These are phyloP conservation scores for Stentor roeselii DNA, from an alignment of 73 alveolate genomes.

Conservation along the genomic window DNA sequence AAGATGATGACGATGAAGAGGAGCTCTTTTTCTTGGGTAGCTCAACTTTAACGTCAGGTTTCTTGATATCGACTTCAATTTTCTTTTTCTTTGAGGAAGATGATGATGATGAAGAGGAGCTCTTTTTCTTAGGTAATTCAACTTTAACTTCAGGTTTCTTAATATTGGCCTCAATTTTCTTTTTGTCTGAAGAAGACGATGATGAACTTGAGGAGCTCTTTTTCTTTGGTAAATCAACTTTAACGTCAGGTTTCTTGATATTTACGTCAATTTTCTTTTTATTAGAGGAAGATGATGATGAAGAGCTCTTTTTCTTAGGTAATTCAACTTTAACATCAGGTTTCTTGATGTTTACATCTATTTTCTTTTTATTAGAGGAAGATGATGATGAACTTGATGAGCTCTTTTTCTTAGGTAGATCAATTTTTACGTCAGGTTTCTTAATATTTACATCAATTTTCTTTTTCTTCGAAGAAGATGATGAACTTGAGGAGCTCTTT, in stretches of 20 bases:
- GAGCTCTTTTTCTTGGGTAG: neutral
- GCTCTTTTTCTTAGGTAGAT: too few relatives aligned
- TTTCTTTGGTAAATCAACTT: neutral
- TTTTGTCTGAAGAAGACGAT: neutral
- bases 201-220: neutral
- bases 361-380: neutral
- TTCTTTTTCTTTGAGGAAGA: neutral
- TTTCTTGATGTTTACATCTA: neutral
- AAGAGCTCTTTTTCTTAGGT: too few relatives aligned
- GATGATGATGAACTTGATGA: neutral
- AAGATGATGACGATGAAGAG: neutral
- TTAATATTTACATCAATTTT: neutral
- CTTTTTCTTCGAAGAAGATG: neutral
- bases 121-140: neutral
- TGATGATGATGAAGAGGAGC: neutral
- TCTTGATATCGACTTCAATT: neutral
- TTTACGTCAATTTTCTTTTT: neutral
- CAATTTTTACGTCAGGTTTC: neutral
- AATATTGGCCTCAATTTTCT: neutral
- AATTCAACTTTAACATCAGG: neutral
- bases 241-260: neutral
- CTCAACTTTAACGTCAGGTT: neutral
- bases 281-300: neutral
- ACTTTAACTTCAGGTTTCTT: neutral
- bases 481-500: neutral